Evolutionary conservation across 1,139 yeast species (phyloP), one percentile per base, ranked within the genome.

Genomic region (Magnusiomyces magnusii): DNA sequence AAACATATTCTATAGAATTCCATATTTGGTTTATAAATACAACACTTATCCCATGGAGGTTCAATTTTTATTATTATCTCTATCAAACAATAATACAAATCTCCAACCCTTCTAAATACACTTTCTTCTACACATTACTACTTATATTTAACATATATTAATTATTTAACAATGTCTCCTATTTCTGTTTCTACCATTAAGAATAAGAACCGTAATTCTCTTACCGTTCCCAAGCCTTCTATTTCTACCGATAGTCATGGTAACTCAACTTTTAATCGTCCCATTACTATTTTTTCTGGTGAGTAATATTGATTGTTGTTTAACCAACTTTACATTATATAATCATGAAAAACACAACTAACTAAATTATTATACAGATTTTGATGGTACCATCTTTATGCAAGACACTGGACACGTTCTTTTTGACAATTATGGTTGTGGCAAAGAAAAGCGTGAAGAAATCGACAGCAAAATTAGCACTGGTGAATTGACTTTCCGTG

Each of bases 341-440:
- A 19, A 15, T 39, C 19, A 10, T 15, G 19, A 15, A n/a, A 3
- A 9, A 15, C 19, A 15, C 19, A 39, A 10, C 19, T 39, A 10
- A 39, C 44, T 39, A 39, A 39, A 10, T n/a, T 15, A 15, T 17
- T n/a, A 10, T n/a, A n/a, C 44, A 39, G 44, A 76, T 65, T 76
- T 76, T 63, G 80, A 76, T 65, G 80, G 79, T 42, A 76, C 79
- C 51, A 76, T 76, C 58, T 75, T 76, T 64, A 68, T 73, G 57
- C 79, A 76, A 63, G 80, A 76, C 61, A 76, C 80, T 23, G 80
- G 80, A 57, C 80, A 76, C 61, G 71, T 76, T 42, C 69, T 76
- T 59, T 76, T 76, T 62, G 80, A 76, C 67, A 66, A 71, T 58
- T 75, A 67, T 62, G 80, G 80, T 51, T 76, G 79, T 59, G 80